Percentiles rank a stretch among this genome's conserved stretches.
Conservation (phyloP, 768 basidiomycete species). For the Daedaleopsis nitida region DNA sequence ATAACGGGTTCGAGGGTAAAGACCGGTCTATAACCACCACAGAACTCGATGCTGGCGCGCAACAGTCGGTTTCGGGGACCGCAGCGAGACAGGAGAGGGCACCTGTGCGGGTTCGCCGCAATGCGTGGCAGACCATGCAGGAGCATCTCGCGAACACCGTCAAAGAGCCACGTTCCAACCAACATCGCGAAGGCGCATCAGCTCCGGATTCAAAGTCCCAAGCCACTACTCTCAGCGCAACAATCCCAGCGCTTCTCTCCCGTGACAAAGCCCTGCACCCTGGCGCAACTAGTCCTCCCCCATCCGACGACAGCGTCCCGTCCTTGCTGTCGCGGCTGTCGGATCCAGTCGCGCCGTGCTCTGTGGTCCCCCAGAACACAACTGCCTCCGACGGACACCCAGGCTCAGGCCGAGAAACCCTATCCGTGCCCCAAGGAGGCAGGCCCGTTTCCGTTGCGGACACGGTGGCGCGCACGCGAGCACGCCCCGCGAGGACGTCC, state of each 20-base stretch:
- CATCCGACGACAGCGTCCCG: slow-evolving; percentile 7
- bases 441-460: slow-evolving; percentile 20
- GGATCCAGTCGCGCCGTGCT: slow-evolving; percentile 17
- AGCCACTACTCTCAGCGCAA: not conserved
- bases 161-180: not conserved
- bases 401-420: slow-evolving; percentile 12
- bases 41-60: not conserved
- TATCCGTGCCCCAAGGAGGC: slow-evolving; percentile 1
- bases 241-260: not conserved
- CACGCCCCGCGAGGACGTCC: slow-evolving; percentile 21
- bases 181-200: not conserved
- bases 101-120: slow-evolving; percentile 11
- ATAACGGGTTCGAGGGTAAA: not conserved
- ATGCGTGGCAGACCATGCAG: slow-evolving; percentile 19
- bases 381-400: slow-evolving; percentile 19
- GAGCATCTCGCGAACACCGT: slow-evolving; percentile 6
- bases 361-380: not conserved
- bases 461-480: slow-evolving; percentile 35
- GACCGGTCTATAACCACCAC: not conserved
- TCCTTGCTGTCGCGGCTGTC: slow-evolving; percentile 34
- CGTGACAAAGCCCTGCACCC: slow-evolving; percentile 16
- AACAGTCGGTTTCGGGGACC: not conserved
- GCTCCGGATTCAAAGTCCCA: slow-evolving; percentile 8
- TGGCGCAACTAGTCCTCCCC: slow-evolving; percentile 5
- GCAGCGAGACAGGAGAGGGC: not conserved